A percentile compares a stretch with the other conserved stretches of the same genome.
Evolutionary conservation across 1,284 basidiomycete species (phyloP).

Genomic region (Volvariella surrecta): DNA sequence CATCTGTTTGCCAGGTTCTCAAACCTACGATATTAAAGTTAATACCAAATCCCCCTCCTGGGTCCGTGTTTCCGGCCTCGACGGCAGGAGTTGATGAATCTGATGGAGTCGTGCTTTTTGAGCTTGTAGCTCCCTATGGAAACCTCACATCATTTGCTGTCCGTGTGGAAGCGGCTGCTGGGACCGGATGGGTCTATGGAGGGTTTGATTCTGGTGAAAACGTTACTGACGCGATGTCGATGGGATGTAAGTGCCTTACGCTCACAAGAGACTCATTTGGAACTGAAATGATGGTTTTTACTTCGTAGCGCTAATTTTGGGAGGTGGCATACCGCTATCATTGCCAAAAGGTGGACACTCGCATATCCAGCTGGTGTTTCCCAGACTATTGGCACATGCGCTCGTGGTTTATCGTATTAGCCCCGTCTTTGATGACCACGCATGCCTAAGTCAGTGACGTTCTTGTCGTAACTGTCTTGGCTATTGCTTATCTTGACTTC

Average conservation of each 20-base stretch:
- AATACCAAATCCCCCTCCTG: constrained; percentile 49
- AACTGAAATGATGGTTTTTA: constrained; percentile 13
- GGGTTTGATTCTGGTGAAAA: constrained; percentile 30
- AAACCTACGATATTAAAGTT: constrained; percentile 42
- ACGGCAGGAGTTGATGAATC: constrained; percentile 64
- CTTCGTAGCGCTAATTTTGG: constrained; percentile 29
- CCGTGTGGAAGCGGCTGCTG: constrained; percentile 40
- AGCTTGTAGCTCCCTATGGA: constrained; percentile 20
- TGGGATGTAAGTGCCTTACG: constrained; percentile 33
- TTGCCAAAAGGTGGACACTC: constrained; percentile 16
- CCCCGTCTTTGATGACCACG: constrained; percentile 15
- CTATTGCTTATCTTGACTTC: constrained; percentile 6
- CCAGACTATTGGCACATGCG: constrained; percentile 45
- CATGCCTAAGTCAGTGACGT: constrained; percentile 9
- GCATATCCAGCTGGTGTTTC: constrained; percentile 32
- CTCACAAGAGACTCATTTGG: constrained; percentile 1
- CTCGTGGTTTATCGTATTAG: constrained; percentile 56
- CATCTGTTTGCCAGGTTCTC: constrained; percentile 30
- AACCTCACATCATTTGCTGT: constrained; percentile 41
- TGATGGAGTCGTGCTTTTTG: constrained; percentile 60
- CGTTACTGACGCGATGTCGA: constrained; percentile 18
- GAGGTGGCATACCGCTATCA: constrained; percentile 21
- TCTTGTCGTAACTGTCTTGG: constrained; percentile 1
- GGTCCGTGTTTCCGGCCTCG: constrained; percentile 50
- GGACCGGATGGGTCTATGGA: constrained; percentile 56